phyloP scores from a whole-genome alignment of 805 yeast genomes.

The Jamesozyma piceae region DNA sequence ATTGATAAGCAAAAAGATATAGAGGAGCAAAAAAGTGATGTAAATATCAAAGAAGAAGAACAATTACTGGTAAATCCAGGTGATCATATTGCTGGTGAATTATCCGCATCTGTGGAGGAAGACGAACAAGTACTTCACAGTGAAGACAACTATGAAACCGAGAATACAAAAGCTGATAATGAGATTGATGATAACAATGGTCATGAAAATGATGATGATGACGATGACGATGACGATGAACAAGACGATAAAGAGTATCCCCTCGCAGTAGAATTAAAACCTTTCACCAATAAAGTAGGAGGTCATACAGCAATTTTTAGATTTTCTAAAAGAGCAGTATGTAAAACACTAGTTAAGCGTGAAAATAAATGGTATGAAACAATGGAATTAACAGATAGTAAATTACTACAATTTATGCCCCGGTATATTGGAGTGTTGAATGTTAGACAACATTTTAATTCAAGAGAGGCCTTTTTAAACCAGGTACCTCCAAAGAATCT shows the following conservation, averaged over 20 bases:
- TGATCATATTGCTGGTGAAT: not conserved
- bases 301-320: constrained; percentile 96
- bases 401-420: constrained; percentile 79
- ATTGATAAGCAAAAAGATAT: not conserved
- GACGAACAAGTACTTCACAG: not conserved
- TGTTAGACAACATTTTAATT: constrained; percentile 60
- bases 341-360: constrained; percentile 83
- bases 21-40: not conserved
- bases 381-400: constrained; percentile 69
- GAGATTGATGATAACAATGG: constrained; percentile 4
- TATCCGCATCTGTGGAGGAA: not conserved
- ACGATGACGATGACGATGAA: constrained; percentile 18
- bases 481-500: constrained; percentile 8
- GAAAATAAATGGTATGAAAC: constrained; percentile 90
- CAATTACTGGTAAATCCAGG: not conserved
- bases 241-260: constrained; percentile 40
- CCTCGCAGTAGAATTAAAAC: constrained; percentile 79
- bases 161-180: not conserved
- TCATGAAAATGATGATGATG: constrained; percentile 12
- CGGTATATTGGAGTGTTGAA: constrained; percentile 88
- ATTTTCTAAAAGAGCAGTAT: constrained; percentile 84
- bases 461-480: constrained; percentile 19
- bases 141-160: not conserved
- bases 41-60: not conserved
- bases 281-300: constrained; percentile 90